These are phyloP conservation scores for Penicillium palitans DNA, from an alignment of 2,329 filamentous ascomycete species.

Conservation along the genomic window DNA sequence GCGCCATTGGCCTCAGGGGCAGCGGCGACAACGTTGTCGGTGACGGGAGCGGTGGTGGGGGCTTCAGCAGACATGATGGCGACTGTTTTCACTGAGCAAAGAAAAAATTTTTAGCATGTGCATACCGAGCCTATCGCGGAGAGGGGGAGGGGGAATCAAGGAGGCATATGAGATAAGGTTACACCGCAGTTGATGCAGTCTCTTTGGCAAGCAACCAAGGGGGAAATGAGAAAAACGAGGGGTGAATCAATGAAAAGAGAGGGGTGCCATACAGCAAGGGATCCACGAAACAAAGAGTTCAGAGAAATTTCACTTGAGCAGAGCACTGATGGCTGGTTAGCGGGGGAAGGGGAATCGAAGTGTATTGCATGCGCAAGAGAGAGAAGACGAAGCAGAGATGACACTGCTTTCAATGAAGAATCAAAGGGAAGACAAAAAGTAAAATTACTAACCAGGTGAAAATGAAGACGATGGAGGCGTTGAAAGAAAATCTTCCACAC, in stretches of 20 bases:
- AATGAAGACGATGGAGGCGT: constrained; percentile 26
- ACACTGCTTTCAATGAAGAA: background rate
- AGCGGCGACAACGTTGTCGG: constrained; percentile 60
- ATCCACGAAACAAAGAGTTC: constrained; percentile 21
- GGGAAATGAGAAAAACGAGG: constrained; percentile 6
- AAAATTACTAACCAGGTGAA: constrained; percentile 23
- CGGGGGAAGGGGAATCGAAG: constrained; percentile 3
- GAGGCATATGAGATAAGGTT: constrained; percentile 11
- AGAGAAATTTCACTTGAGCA: constrained; percentile 15
- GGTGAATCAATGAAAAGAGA: constrained; percentile 10
- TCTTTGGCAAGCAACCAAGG: constrained; percentile 11
- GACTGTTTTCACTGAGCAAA: constrained; percentile 60
- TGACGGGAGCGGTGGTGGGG: constrained; percentile 69
- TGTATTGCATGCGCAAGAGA: background rate
- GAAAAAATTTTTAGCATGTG: constrained; percentile 18
- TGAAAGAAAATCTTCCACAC: constrained; percentile 31
- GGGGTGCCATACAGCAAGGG: constrained; percentile 13
- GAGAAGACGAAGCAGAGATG: background rate
- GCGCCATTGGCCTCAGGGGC: constrained; percentile 58
- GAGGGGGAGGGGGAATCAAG: constrained; percentile 13
- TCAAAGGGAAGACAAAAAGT: constrained; percentile 9
- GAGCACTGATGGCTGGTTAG: constrained; percentile 9
- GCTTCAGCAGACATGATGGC: constrained; percentile 79
- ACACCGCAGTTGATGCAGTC: constrained; percentile 18
- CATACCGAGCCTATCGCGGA: constrained; percentile 3